A percentile compares a stretch with the other conserved stretches of the same genome.
phyloP scores from a whole-genome alignment of 2,329 filamentous ascomycete genomes.

The Alternaria tenuissima region DNA sequence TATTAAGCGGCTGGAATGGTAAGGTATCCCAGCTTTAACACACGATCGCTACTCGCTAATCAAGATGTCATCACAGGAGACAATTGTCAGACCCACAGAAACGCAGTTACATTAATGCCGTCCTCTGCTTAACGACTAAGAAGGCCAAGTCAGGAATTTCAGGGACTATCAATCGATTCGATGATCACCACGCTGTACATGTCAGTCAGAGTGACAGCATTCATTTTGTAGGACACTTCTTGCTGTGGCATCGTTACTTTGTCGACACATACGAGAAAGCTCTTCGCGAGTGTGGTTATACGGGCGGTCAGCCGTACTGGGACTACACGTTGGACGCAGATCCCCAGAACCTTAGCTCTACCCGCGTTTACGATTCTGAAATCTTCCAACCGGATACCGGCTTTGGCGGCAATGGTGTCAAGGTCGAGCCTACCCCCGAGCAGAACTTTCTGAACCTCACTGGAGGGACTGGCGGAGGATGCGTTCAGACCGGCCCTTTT shows the following conservation, averaged over 20 bases:
- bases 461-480: not conserved
- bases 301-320: conserved; percentile 48
- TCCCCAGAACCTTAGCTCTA: no score
- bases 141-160: not conserved
- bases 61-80: not conserved
- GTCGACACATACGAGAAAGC: not conserved
- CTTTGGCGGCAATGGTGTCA: not conserved
- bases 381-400: not conserved
- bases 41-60: not conserved
- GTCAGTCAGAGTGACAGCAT: not conserved
- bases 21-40: not conserved
- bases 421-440: not conserved
- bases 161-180: not conserved
- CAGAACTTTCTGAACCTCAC: not conserved
- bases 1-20: not conserved
- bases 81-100: not conserved
- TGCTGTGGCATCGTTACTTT: not conserved
- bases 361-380: no score
- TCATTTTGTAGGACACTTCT: not conserved
- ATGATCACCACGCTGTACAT: not conserved
- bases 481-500: not conserved
- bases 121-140: not conserved
- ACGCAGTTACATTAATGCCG: not conserved
- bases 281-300: conserved; percentile 31
- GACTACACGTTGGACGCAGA: not conserved